These are phyloP conservation scores for Mycena kentingensis DNA, from an alignment of 768 basidiomycete species.

Conservation along the genomic window DNA sequence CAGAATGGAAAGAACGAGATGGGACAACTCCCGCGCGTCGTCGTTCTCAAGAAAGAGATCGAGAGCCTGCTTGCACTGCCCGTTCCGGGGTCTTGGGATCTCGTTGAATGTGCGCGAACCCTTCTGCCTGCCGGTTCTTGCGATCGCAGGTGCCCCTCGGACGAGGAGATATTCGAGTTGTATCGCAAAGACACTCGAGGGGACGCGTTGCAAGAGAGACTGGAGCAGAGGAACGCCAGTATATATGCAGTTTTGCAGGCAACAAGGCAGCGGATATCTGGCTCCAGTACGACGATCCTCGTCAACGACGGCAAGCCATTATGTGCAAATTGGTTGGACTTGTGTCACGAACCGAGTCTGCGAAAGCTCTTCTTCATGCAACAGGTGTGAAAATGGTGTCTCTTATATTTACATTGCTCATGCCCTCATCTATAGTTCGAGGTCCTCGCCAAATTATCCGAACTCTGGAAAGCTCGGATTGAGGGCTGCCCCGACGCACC, in stretches of 20 bases:
- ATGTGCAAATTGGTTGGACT: slow-evolving; percentile 46
- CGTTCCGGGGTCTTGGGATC: slow-evolving; percentile 50
- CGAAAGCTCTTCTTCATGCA: slow-evolving; percentile 58
- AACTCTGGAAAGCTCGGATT: slow-evolving; percentile 50
- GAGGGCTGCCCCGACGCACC: slow-evolving; percentile 53
- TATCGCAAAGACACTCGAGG: slow-evolving; percentile 27
- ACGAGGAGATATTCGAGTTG: slow-evolving; percentile 41
- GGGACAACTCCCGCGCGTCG: slow-evolving; percentile 47
- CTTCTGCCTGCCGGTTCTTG: slow-evolving; percentile 26
- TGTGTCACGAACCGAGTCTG: slow-evolving; percentile 44
- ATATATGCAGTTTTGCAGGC: slow-evolving; percentile 38
- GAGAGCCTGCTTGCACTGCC: slow-evolving; percentile 49
- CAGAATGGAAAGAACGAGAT: slow-evolving; percentile 34
- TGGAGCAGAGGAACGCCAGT: slow-evolving; percentile 37
- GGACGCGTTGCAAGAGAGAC: slow-evolving; percentile 26
- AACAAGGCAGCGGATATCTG: slow-evolving; percentile 34
- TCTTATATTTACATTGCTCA: neutral
- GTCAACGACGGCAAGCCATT: slow-evolving; percentile 46
- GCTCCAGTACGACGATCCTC: slow-evolving; percentile 32
- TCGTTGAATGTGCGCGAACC: slow-evolving; percentile 40
- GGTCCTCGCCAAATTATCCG: slow-evolving; percentile 45
- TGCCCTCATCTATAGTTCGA: slow-evolving; percentile 42
- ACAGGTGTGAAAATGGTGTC: slow-evolving; percentile 37
- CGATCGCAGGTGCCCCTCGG: slow-evolving; percentile 34
- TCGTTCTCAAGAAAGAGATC: slow-evolving; percentile 46